Percentiles rank a stretch among this genome's conserved stretches.
Evolutionary conservation across 805 yeast species (phyloP).

Genomic region (Candida ulmi): DNA sequence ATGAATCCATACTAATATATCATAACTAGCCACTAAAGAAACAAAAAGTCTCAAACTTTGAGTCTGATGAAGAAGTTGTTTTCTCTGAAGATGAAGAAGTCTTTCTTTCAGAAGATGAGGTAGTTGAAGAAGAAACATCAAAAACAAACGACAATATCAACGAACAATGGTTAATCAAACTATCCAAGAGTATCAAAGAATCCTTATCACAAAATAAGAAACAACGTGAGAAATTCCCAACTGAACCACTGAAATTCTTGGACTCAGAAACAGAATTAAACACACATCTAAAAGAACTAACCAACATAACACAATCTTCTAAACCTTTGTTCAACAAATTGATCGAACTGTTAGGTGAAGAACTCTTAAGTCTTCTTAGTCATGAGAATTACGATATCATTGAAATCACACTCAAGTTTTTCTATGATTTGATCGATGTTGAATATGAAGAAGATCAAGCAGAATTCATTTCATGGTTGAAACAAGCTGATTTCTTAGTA

Average conservation of each 20-base stretch:
- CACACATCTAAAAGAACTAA: slow-evolving; percentile 11
- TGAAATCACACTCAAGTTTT: slow-evolving; percentile 8
- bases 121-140: not conserved
- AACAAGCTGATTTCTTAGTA: not conserved
- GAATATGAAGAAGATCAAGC: slow-evolving; percentile 10
- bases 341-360: not conserved
- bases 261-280: slow-evolving; percentile 14
- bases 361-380: not conserved
- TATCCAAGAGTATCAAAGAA: slow-evolving; percentile 1
- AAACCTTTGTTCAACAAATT: slow-evolving; percentile 6
- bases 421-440: slow-evolving; percentile 14
- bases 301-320: slow-evolving; percentile 12
- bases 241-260: slow-evolving; percentile 15
- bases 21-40: too few species aligned
- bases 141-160: slow-evolving; percentile 3
- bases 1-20: too few species aligned
- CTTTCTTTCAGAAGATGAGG: not conserved
- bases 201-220: slow-evolving; percentile 5
- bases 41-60: not conserved
- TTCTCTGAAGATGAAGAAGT: not conserved
- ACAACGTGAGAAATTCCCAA: slow-evolving; percentile 7
- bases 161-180: slow-evolving; percentile 10
- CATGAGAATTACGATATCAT: slow-evolving; percentile 17
- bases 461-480: not conserved
- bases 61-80: not conserved